Percentiles rank a stretch among this genome's conserved stretches.
Conservation (phyloP, 2,329 filamentous ascomycete species). For the Colletotrichum cuscutae region DNA sequence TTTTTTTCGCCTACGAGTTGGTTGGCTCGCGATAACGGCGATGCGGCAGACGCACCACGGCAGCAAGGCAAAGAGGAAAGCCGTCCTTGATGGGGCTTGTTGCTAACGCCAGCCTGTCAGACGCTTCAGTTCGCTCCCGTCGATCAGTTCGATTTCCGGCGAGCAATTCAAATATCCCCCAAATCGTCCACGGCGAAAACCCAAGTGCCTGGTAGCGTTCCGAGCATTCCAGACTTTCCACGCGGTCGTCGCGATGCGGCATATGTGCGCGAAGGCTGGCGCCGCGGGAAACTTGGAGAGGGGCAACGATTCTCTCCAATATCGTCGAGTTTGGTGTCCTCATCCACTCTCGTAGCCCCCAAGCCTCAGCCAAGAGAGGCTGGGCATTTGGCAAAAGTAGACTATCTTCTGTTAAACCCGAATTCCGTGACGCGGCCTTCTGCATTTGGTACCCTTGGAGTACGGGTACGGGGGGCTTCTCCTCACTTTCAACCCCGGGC, state of each 20-base stretch:
- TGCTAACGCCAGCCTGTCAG: not conserved
- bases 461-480: not conserved
- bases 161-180: not conserved
- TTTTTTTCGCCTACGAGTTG: constrained; percentile 1
- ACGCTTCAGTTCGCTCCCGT: not conserved
- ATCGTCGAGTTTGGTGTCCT: not conserved
- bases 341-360: not conserved
- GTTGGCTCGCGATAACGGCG: constrained; percentile 20
- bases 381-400: constrained; percentile 1
- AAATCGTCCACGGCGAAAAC: not conserved
- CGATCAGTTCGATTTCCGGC: not conserved
- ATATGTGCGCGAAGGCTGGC: not conserved
- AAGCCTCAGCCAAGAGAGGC: not conserved
- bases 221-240: not conserved
- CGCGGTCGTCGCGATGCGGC: not conserved
- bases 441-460: not conserved
- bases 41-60: not conserved
- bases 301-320: not conserved
- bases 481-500: not conserved
- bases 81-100: not conserved
- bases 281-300: not conserved
- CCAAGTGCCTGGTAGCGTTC: not conserved
- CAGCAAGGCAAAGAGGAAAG: not conserved
- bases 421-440: constrained; percentile 8
- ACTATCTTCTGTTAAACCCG: not conserved